Percentiles rank a stretch among this genome's conserved stretches.
These are phyloP conservation scores for Stereocaulon alpinum DNA, from an alignment of 495 filamentous ascomycete genomes.

Conservation along the genomic window DNA sequence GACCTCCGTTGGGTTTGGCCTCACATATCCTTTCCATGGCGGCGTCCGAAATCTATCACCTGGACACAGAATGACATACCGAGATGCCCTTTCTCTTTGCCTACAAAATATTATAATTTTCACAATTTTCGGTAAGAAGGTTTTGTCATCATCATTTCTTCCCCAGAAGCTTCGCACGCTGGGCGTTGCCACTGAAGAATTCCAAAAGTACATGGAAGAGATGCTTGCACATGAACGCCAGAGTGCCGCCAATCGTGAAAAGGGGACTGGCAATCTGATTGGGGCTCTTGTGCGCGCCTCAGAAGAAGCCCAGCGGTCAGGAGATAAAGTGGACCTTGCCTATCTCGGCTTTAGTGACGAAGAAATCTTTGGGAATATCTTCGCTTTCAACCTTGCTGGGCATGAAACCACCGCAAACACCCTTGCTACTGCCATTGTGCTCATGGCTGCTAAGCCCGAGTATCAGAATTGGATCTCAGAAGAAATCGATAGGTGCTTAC, in stretches of 20 bases:
- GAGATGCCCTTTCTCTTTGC: conserved; percentile 28
- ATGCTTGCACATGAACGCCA: conserved; percentile 19
- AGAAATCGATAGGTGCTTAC: conserved; percentile 28
- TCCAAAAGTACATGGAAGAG: conserved; percentile 24
- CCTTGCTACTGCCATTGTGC: conserved; percentile 37
- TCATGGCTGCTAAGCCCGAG: conserved; percentile 38
- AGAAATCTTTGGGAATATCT: conserved; percentile 45
- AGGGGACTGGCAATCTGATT: conserved; percentile 29
- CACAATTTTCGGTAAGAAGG: conserved; percentile 24
- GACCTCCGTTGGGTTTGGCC: conserved; percentile 30
- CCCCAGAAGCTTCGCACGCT: conserved; percentile 22
- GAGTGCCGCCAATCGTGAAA: conserved; percentile 8
- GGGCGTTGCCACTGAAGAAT: conserved; percentile 26
- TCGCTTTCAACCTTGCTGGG: conserved; percentile 44
- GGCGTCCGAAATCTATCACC: conserved; percentile 12
- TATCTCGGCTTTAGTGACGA: conserved; percentile 29
- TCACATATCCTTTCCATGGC: conserved; percentile 26
- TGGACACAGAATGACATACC: conserved; percentile 27
- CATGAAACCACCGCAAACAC: conserved; percentile 46
- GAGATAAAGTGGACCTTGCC: neutral
- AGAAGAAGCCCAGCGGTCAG: conserved; percentile 19
- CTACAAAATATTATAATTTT: conserved; percentile 25
- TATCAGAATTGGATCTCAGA: conserved; percentile 40
- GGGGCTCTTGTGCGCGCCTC: conserved; percentile 32
- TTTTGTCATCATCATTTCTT: conserved; percentile 25